Evolutionary conservation across 352 stramenopile genomes (phyloP).

Genomic region (Phytophthora kernoviae): DNA sequence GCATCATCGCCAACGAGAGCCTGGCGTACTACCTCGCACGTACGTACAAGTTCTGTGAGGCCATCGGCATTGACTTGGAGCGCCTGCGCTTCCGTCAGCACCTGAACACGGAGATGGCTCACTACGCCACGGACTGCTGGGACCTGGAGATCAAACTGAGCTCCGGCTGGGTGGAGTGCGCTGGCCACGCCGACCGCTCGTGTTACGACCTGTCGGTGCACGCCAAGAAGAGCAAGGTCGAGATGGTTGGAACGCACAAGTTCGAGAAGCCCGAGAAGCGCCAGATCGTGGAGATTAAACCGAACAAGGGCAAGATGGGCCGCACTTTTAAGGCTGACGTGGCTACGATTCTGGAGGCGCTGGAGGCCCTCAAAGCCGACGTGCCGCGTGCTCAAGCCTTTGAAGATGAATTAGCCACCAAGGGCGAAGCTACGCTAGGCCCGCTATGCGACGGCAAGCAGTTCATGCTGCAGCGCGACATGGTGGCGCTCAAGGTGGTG

Average conservation of each 20-base stretch:
- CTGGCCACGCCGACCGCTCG: slow-evolving; percentile 98
- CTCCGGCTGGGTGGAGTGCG: slow-evolving; percentile 99
- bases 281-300: slow-evolving; percentile 94
- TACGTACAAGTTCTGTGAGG: slow-evolving; percentile 96
- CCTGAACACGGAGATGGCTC: slow-evolving; percentile 99
- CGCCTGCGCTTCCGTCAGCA: slow-evolving; percentile 99
- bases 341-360: slow-evolving; percentile 68
- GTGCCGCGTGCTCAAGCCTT: slow-evolving; percentile 89
- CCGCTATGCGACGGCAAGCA: slow-evolving; percentile 79
- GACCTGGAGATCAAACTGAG: slow-evolving; percentile 98
- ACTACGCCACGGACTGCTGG: slow-evolving; percentile 99
- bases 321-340: slow-evolving; percentile 97
- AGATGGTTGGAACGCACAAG: slow-evolving; percentile 90
- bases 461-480: slow-evolving; percentile 95
- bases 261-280: slow-evolving; percentile 94
- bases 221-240: slow-evolving; percentile 87
- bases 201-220: slow-evolving; percentile 97
- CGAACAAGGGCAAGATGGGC: slow-evolving; percentile 97
- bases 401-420: slow-evolving; percentile 88
- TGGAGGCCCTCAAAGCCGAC: slow-evolving; percentile 90
- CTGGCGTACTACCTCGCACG: slow-evolving; percentile 99
- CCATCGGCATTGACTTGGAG: slow-evolving; percentile 93
- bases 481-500: slow-evolving; percentile 94
- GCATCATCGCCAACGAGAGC: slow-evolving; percentile 98
- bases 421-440: slow-evolving; percentile 92